Base-by-base conservation (phyloP, 768 basidiomycete genomes). In the Suillus cothurnatus region DNA sequence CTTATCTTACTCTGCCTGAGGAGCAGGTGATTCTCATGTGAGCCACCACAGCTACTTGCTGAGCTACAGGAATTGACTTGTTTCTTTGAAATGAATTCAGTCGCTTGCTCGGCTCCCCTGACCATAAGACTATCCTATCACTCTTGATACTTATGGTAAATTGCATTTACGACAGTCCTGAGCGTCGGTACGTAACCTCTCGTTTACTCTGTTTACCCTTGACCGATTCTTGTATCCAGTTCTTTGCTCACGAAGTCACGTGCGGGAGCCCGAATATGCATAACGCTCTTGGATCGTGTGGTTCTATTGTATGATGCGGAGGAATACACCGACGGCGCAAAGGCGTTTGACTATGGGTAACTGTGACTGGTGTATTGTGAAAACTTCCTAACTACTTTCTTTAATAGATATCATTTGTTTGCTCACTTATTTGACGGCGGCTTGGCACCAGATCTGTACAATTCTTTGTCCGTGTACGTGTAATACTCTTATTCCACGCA, bases 321-420 rank as follows among this genome's bases (percentile, higher is more conserved):
- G 61, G 88, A 92, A 59, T 81, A 83, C 12, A 86, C 80, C 43
- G 86, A 89, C 56, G 87, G 82, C 12, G 88, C 85, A 15, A 85
- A 85, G 64, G 85, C 88, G 23, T 96, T 95, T 71, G 88, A 93
- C 66, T 81, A 93, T 53, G 91, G 90, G 93, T 93, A 70, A 65
- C 47, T 53, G 32, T 57, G 14, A 38, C 53, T 15, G 0, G 19
- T 31, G 63, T 28, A 19, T 57, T 34, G 47, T 55, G 61, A 55
- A 55, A 17, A 69, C 52, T 64, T 50, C 49, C n/a, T 66, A 38
- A 59, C 69, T 39, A 68, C 55, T 63, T 32, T 66, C 47, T 66
- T 68, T 17, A 31, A 60, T 67, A 92, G 91, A 55, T 93, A 91
- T 73, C 81, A 82, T 38, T 84, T 93, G 14, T 85, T 91, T 72